Conservation (phyloP, 2,329 filamentous ascomycete species). For the Scytalidium lignicola region DNA sequence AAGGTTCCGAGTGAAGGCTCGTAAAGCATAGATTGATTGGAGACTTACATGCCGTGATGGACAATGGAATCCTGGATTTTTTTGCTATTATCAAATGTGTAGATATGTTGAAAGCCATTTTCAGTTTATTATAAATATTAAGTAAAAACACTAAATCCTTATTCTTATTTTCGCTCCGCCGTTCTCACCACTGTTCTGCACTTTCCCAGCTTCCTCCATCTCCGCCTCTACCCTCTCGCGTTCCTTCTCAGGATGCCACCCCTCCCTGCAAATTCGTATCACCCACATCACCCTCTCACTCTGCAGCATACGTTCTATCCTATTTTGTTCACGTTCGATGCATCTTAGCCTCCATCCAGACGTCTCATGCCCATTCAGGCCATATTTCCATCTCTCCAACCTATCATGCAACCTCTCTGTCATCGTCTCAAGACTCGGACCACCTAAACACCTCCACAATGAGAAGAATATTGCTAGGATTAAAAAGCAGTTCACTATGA, state of each 20-base stretch:
- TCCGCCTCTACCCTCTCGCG: not conserved
- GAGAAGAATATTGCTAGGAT: not conserved
- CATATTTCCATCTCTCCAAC: not conserved
- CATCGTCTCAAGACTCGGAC: not conserved
- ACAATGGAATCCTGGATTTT: too few relatives aligned
- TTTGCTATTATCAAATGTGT: too few relatives aligned
- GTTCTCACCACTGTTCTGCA: not conserved
- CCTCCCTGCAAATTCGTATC: constrained; percentile 4
- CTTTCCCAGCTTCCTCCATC: not conserved
- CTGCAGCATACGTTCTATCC: not conserved
- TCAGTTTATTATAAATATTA: too few relatives aligned
- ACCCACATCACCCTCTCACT: not conserved
- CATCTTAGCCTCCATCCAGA: not conserved
- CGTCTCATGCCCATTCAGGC: not conserved
- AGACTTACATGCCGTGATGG: too few relatives aligned
- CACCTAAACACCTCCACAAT: not conserved
- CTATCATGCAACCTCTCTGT: not conserved
- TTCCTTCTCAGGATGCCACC: constrained; percentile 8
- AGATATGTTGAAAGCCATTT: too few relatives aligned
- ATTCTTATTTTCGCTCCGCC: not conserved
- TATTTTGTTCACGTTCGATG: not conserved
- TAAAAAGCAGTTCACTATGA: not conserved
- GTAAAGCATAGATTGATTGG: too few relatives aligned
- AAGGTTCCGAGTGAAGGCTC: too few relatives aligned
- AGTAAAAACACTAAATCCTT: not conserved